Evolutionary conservation across 129 eudicot genomes (phyloP), one percentile per base, ranked within the genome.

Genomic region (Tagetes patula): DNA sequence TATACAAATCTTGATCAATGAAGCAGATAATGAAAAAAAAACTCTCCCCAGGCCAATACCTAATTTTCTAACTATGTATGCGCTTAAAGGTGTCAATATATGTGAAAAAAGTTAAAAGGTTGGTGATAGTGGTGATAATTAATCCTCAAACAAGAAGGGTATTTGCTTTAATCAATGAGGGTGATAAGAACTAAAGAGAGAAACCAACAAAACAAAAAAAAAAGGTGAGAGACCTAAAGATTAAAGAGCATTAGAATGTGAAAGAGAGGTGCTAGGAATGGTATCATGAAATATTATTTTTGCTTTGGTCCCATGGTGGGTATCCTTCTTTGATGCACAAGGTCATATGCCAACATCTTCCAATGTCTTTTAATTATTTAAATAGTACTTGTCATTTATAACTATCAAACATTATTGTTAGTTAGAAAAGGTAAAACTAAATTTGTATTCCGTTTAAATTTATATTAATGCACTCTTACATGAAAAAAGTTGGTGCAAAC

Each of bases 271-370:
- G 78, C 74, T 72, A 79, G 73, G 77, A 79, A 72, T 79, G 82
- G 78, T 72, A 79, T 79, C 72, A 72, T 71, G 73, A 68, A 65
- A 53, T 49, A 4, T 65, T 78, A 71, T 72, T 71, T 53, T 72
- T 72, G 61, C 50, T 79, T 72, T 79, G 82, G 78, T 72, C 78
- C 82, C 82, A 72, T 76, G 75, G 78, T 79, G 82, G 82, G 82
- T 55, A 72, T 79, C 69, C 49, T 71, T 55, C 59, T 78, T 71
- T 54, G 53, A 79, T 79, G 74, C 78, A 72, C 78, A 71, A 71
- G 38, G 6, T 54, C 65, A 78, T 72, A 71, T 78, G 82, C 46
- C 73, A 79, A 79, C 82, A 79, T 58, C 82, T 79, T 54, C 67
- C 78, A 40, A 71, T 79, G 72, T 79, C 74, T 79, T 64, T 54